Conservation (phyloP, 2,329 filamentous ascomycete genomes). For the Epichloe sp. region DNA sequence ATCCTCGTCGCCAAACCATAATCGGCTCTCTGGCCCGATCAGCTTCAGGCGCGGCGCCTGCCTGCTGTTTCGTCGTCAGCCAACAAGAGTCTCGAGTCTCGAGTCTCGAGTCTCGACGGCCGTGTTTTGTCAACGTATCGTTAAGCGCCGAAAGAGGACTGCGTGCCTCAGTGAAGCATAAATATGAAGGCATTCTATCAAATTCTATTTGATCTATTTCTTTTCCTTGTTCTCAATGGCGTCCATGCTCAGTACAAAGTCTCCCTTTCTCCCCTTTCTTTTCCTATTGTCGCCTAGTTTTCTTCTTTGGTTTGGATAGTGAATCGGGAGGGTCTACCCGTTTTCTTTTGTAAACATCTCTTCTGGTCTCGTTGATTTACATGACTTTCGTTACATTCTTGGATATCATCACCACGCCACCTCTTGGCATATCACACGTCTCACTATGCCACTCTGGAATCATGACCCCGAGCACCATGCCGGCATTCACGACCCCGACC, state of each 20-base stretch:
- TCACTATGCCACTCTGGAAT: slow-evolving; percentile 3
- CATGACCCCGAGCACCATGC: slow-evolving; percentile 6
- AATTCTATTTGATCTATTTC: not conserved
- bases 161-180: not conserved
- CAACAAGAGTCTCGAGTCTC: not conserved
- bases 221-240: not conserved
- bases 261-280: not conserved
- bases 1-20: not conserved
- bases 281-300: too few relatives aligned
- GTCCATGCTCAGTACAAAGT: not conserved
- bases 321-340: not conserved
- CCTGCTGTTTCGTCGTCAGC: not conserved
- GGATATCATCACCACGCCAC: not conserved
- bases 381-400: not conserved
- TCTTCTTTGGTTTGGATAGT: not conserved
- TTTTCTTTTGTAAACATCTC: not conserved
- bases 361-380: not conserved
- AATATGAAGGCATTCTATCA: not conserved
- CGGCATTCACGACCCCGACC: slow-evolving; percentile 4
- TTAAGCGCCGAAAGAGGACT: not conserved
- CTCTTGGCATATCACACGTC: not conserved
- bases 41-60: not conserved
- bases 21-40: not conserved
- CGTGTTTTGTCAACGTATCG: not conserved
- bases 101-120: not conserved